Base-by-base conservation (phyloP, 148 eudicot genomes). In the Beta vulgaris region DNA sequence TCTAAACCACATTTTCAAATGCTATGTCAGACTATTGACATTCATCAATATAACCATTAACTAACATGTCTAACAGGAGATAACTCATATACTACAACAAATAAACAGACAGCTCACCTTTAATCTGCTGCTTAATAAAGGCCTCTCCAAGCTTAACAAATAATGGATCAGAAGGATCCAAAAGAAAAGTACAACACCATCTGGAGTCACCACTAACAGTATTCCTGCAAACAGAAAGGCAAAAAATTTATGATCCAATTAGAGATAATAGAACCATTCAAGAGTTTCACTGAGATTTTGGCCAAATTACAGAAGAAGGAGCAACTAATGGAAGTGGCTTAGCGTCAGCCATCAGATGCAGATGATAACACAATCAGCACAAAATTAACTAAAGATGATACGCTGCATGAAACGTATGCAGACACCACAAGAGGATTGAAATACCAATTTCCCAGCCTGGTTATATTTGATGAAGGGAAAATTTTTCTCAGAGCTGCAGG, bases 161-260 rank as follows among this genome's bases (percentile, higher is more conserved):
- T 51, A 95, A 88, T 73, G 99, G 90, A 86, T 95, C 99, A 72
- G 97, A 90, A 80, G 99, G 99, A 85, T 90, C 94, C 49, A 95
- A 91, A 79, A 95, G 96, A 83, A 81, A 89, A 40, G 99, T 95
- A 83, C 97, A 95, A 75, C 99, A 95, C 99, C 99, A 95, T 72
- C 94, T 88, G 79, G 86, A 84, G 80, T 95, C 89, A 64, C 86
- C 92, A 76, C 82, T 77, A 69, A 95, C 91, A 46, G 97, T 90
- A 81, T 95, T 95, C 99, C 99, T 95, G 73, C 11, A 35, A 48
- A 68, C 72, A 34, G n/a, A n/a, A n/a, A n/a, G n/a, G n/a, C n/a
- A n/a, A n/a, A n/a, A n/a, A n/a, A n/a, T n/a, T 62, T 61, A 69
- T 59, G 73, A 32, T 64, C 39, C 66, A 31, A 7, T 31, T 46